Evolutionary conservation across 352 stramenopile genomes (phyloP), one percentile per base, ranked within the genome.

Genomic region (Phytophthora constricta): DNA sequence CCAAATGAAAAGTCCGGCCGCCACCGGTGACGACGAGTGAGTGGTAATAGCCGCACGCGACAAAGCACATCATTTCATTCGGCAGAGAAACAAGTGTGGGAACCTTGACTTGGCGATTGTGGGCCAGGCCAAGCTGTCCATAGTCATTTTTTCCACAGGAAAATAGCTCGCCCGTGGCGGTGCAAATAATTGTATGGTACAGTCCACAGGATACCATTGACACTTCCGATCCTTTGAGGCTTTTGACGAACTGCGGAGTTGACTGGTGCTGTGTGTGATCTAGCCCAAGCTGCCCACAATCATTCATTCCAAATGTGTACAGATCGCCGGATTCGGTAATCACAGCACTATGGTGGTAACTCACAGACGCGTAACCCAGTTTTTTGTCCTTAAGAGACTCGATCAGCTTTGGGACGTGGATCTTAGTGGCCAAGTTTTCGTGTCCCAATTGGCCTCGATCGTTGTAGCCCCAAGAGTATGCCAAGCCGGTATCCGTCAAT

Each of bases 281-380:
- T 11, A 93, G 70, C 5, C 87, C 89, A 27, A 96, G 76, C 41
- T 96, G 89, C 5, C 89, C 89, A 58, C 87, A 96, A 70, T 96
- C 89, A 28, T 96, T 96, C 87, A 95, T 95, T 13, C 89, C 89
- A 62, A 96, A 97, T 8, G 88, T 92, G 68, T 92, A 97, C 4
- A 96, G 66, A 34, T 95, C 85, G 1, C 89, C 87, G 8, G 59
- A 69, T 17, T 93, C 83, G 0, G 86, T 90, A 51, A 95, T 66
- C 23, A 96, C 68, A 13, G 86, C 87, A 48, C 85, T 96, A 68
- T 95, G 87, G 60, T 96, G 87, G 58, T 96, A 96, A 42, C 87
- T 96, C 22, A 95, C 86, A 5, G 89, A 86, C 5, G 86, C 89
- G 59, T 79, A 93, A 1, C n/a, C 74, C 11, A 96, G 54, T 39